Evolutionary conservation across 192 early-diverging fungal genomes (phyloP), one percentile per base, ranked within the genome.

Genomic region (Jimgerdemannia lactiflua): DNA sequence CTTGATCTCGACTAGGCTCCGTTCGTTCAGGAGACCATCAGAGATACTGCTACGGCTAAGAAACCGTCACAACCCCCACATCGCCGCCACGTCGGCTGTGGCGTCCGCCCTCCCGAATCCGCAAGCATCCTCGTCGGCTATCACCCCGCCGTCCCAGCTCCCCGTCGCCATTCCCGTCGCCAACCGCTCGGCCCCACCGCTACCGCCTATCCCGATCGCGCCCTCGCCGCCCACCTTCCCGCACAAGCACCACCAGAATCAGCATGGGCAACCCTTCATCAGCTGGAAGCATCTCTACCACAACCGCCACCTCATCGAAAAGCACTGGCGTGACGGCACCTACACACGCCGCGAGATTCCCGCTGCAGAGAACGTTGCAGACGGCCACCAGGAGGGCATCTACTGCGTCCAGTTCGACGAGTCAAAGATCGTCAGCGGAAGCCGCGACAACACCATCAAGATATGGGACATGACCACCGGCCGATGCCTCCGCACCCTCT

Each of bases 371-470:
- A 11, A 43, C 8, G 29, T 29, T 29, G 41, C 49, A 54, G 74
- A 76, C 20, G 92, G 92, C 7, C 97, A 98, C 74, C 74, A 85
- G 0, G 97, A 97, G 66, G 91, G 94, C 44, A 90, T 98, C 4
- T 98, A 98, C 77, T 94, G 90, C 65, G 75, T 95, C 68, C 93
- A 95, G 81, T 92, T 93, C 78, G 92, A 93, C 64, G 78, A 84
- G 9, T 64, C 86, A 67, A 94, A 88, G 75, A 77, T 95, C 49
- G 86, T 92, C 3, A 93, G 90, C 1, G 93, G 93, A 3, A 91
- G 90, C 67, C 85, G 93, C 17, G 93, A 94, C 69, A 75, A 86
- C 44, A 86, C 85, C 4, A 87, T 91, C 79, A 93, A 93, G 78
- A 76, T 95, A 39, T 96, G 94, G 93, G 91, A 95, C 77, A 81